phyloP scores from a whole-genome alignment of 495 filamentous ascomycete genomes.

The Sporormia fimetaria region DNA sequence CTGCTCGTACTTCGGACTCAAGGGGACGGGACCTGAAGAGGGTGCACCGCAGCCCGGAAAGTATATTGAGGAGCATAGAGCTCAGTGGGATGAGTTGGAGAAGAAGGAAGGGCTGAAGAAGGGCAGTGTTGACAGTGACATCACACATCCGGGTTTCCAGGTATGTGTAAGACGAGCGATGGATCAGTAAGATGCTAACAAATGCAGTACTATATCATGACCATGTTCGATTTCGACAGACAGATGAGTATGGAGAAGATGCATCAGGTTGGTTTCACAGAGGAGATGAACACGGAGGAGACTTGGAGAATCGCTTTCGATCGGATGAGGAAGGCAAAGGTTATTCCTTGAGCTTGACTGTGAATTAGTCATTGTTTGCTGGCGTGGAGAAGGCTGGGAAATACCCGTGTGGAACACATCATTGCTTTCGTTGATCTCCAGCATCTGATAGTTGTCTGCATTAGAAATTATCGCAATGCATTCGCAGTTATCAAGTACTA shows the following conservation, averaged over 20 bases:
- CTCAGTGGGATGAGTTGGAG: slow-evolving; percentile 32
- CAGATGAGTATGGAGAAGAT: slow-evolving; percentile 32
- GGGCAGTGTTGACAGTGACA: slow-evolving; percentile 31
- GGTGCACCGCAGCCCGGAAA: slow-evolving; percentile 29
- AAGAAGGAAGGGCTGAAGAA: slow-evolving; percentile 30
- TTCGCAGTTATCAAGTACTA: no score
- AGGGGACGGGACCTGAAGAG: slow-evolving; percentile 25
- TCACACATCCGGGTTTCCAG: slow-evolving; percentile 18
- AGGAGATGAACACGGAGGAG: slow-evolving; percentile 28
- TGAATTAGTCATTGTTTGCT: background rate
- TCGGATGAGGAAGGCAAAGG: slow-evolving; percentile 31
- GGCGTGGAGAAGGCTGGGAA: no score
- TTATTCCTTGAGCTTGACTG: slow-evolving; percentile 28
- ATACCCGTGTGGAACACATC: no score
- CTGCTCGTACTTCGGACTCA: slow-evolving; percentile 29
- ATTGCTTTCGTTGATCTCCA: no score
- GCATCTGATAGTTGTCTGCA: no score
- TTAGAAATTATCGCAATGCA: no score
- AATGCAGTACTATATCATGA: slow-evolving; percentile 34
- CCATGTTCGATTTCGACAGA: slow-evolving; percentile 34
- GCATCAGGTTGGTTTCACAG: slow-evolving; percentile 25
- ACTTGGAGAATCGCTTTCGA: slow-evolving; percentile 34
- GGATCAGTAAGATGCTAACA: slow-evolving; percentile 11
- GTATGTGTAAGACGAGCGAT: background rate
- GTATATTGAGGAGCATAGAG: slow-evolving; percentile 30